Conservation (phyloP, 192 early-diverging fungal species). For the Rhizoclosmatium sp. region DNA sequence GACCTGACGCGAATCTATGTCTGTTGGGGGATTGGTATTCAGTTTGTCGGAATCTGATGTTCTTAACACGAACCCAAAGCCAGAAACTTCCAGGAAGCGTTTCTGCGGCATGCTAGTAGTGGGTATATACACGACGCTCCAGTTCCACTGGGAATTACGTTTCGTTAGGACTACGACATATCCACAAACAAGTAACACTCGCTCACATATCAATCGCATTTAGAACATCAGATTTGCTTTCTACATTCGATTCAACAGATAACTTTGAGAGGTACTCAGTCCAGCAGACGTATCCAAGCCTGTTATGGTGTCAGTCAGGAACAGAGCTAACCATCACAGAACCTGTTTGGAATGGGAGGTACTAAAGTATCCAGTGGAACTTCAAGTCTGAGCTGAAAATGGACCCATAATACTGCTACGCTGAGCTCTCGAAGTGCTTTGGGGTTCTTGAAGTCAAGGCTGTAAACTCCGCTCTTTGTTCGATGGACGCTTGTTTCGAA, state of each 20-base stretch:
- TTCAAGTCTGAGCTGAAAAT: constrained; percentile 71
- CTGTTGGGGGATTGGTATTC: constrained; percentile 35
- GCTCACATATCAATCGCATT: constrained; percentile 72
- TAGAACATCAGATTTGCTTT: constrained; percentile 14
- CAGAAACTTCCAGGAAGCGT: constrained; percentile 72
- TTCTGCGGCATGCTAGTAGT: constrained; percentile 69
- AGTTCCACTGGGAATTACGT: constrained; percentile 66
- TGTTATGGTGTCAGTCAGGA: constrained; percentile 28
- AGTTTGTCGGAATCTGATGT: background rate
- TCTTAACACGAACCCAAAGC: constrained; percentile 64
- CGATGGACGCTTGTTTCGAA: constrained; percentile 7
- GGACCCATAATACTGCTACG: constrained; percentile 62
- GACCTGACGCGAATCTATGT: constrained; percentile 72
- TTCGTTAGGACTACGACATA: background rate
- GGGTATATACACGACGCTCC: constrained; percentile 95
- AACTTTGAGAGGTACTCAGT: constrained; percentile 65
- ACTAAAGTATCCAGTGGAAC: constrained; percentile 74
- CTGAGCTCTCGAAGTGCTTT: constrained; percentile 67
- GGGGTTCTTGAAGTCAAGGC: constrained; percentile 73
- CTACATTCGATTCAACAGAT: constrained; percentile 4
- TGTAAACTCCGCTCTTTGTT: background rate
- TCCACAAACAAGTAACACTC: background rate
- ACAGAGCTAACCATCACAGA: background rate
- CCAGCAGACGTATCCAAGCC: constrained; percentile 76
- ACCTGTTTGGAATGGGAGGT: constrained; percentile 59